These are phyloP conservation scores for Rosa lucieae DNA, from an alignment of 306 rosid species.

Conservation along the genomic window DNA sequence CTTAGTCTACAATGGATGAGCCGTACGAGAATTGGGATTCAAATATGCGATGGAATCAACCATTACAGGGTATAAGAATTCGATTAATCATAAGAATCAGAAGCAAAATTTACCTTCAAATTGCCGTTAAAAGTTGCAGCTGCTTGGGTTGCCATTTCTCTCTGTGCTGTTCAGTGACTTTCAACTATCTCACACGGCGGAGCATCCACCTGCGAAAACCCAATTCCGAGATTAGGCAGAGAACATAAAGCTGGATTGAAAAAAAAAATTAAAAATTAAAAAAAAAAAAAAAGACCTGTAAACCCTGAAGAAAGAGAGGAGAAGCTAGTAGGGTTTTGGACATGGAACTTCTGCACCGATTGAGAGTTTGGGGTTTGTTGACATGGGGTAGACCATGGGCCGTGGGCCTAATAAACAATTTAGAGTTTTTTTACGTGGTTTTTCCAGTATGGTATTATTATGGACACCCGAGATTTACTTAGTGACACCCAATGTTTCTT, in stretches of 20 bases:
- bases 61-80: neutral
- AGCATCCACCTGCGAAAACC: conserved; percentile 13
- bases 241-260: neutral
- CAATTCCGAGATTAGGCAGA: neutral
- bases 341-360: neutral
- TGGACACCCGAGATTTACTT: too few relatives aligned
- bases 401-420: neutral
- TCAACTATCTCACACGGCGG: conserved; percentile 5
- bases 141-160: conserved; percentile 47
- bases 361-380: neutral
- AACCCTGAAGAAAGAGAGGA: conserved; percentile 16
- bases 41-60: neutral
- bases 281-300: neutral
- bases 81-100: neutral
- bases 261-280: neutral
- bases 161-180: neutral
- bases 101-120: conserved; percentile 35
- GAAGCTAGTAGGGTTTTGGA: conserved; percentile 4
- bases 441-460: too few relatives aligned
- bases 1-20: neutral
- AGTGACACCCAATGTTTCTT: too few relatives aligned
- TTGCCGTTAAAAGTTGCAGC: conserved; percentile 46
- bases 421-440: neutral
- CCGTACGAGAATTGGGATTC: too few relatives aligned
- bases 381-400: neutral